Evolutionary conservation across 108 stramenopile genomes (phyloP).

Genomic region (Nannochloropsis salina): DNA sequence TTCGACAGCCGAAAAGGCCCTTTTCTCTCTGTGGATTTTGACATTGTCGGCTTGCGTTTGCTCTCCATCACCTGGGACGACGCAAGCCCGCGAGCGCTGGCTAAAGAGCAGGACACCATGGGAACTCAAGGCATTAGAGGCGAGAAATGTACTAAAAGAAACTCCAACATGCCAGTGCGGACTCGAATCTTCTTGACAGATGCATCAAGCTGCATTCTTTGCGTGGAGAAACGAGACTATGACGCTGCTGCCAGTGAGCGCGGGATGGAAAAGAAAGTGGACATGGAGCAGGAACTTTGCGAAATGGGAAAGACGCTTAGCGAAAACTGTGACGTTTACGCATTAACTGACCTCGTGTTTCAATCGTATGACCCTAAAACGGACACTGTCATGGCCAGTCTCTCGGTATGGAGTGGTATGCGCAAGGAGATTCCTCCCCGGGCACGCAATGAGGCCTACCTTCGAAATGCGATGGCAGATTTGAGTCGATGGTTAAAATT

Average conservation of each 20-base stretch:
- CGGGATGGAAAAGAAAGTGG: neutral
- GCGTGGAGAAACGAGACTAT: neutral
- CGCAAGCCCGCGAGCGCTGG: neutral
- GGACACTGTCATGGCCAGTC: neutral
- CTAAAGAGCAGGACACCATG: neutral
- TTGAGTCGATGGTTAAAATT: neutral
- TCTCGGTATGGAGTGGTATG: neutral
- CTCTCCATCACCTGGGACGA: constrained; percentile 13
- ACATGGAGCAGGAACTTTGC: neutral
- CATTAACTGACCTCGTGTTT: neutral
- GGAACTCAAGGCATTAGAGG: neutral
- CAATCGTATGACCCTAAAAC: constrained; percentile 14
- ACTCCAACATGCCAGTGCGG: neutral
- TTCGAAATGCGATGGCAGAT: neutral
- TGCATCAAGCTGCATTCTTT: neutral
- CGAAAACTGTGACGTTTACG: neutral
- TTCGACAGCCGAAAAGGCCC: neutral
- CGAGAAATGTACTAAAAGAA: neutral
- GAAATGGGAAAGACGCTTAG: no score
- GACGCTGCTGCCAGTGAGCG: neutral
- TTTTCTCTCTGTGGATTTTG: neutral
- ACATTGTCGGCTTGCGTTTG: neutral
- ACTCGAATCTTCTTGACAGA: neutral
- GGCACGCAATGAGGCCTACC: neutral
- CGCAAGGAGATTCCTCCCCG: neutral